These are phyloP conservation scores for Sporobolomyces phaffii DNA, from an alignment of 768 basidiomycete genomes.

Conservation along the genomic window DNA sequence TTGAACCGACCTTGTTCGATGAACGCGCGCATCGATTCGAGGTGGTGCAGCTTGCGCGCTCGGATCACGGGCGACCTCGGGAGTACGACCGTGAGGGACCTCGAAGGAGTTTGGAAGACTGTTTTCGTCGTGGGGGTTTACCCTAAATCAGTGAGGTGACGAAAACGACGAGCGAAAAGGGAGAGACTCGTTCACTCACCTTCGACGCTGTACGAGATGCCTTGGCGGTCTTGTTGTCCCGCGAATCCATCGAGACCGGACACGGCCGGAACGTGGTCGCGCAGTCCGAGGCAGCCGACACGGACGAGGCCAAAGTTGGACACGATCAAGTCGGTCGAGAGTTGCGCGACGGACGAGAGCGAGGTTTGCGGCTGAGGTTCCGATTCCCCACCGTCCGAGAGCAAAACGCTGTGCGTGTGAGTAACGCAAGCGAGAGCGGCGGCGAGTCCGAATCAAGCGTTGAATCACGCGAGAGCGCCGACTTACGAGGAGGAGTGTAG, in stretches of 20 bases:
- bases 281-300: constrained; percentile 27
- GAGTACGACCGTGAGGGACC: constrained; percentile 20
- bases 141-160: background rate
- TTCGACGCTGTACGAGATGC: constrained; percentile 21
- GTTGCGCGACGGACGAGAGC: constrained; percentile 28
- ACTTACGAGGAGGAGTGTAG: constrained; percentile 25
- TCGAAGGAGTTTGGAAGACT: constrained; percentile 15
- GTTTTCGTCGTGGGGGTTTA: background rate
- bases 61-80: constrained; percentile 34
- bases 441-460: background rate
- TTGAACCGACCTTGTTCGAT: background rate
- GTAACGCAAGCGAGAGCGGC: background rate
- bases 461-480: background rate
- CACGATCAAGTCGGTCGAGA: constrained; percentile 25
- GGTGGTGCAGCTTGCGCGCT: constrained; percentile 24
- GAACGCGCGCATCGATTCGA: constrained; percentile 2
- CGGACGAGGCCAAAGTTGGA: constrained; percentile 4
- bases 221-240: background rate
- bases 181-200: constrained; percentile 4
- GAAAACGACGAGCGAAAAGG: background rate
- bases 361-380: constrained; percentile 31
- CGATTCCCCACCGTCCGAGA: too few relatives aligned
- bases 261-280: constrained; percentile 25
- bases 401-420: background rate
- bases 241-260: constrained; percentile 5